Base-by-base conservation (phyloP, 2,329 filamentous ascomycete species). In the Escovopsis weberi region DNA sequence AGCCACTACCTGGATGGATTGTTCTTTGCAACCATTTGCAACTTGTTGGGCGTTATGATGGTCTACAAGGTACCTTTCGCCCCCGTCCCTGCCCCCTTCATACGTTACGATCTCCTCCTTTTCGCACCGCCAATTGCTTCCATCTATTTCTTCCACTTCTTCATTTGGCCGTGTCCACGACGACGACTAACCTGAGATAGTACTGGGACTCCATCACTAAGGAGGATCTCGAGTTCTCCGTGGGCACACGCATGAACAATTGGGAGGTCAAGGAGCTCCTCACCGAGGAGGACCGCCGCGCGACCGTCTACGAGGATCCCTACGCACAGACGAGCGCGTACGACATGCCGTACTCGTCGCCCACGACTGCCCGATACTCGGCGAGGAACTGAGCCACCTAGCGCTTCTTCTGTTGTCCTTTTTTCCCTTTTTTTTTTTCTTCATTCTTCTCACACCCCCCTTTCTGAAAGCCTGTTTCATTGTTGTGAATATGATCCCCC, bases 181-280 rank as follows among this genome's bases (percentile, higher is more conserved):
- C 23, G 23, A 23, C 23, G 33, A 40, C 37, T 47, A 18, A 40
- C 37, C 11, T n/a, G 5, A n/a, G 45, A 42, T 52, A 91, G 87
- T 98, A 94, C 70, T 98, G 91, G 91, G 91, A 98, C 59, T 95
- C 88, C 12, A 98, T 98, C 62, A 98, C 91, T 19, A 87, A 85
- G 58, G 91, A 98, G 65, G 91, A 98, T 61, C 80, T 98, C 51
- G 91, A 98, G 60, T 98, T 98, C 64, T 94, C 87, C 3, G 91
- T 98, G 40, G 89, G 89, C 50, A 86, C 86, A 45, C 85, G 89
- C 61, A 83, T 85, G 65, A 93, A 94, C 67, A 95, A 91, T 61
- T 98, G 91, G 91, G 91, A 98, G 59, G 83, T 96, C 58, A 96
- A 96, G 68, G 89, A 96, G 48, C 72, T 85, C 10, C 70, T 91